Evolutionary conservation across 805 yeast genomes (phyloP).

Genomic region (Myxozyma lipomycoides): DNA sequence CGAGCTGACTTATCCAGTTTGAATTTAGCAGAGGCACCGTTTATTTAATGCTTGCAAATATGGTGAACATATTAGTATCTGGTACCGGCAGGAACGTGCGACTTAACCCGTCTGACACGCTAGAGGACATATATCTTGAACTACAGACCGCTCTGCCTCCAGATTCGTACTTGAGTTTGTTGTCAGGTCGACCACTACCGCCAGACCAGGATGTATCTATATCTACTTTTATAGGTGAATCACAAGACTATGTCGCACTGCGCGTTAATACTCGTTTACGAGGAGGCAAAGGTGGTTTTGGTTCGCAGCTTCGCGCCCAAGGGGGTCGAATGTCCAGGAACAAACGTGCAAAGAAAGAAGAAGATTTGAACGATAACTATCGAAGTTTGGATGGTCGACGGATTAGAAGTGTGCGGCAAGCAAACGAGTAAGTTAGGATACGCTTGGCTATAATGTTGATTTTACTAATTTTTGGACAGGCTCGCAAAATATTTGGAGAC

Average conservation of each 20-base stretch:
- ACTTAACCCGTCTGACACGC: not conserved
- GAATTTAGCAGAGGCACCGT: not conserved
- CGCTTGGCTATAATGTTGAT: conserved; percentile 7
- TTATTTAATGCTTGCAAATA: not conserved
- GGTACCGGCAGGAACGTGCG: not conserved
- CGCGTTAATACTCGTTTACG: conserved; percentile 12
- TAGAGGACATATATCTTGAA: not conserved
- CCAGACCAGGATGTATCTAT: not conserved
- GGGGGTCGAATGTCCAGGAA: conserved; percentile 40
- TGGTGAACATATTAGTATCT: not conserved
- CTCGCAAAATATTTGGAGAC: conserved; percentile 22
- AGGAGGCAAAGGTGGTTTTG: conserved; percentile 56
- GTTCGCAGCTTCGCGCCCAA: conserved; percentile 42
- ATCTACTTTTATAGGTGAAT: not conserved
- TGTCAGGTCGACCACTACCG: conserved; percentile 11
- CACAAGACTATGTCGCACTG: not conserved
- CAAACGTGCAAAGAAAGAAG: conserved; percentile 28
- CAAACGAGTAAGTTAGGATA: conserved; percentile 42
- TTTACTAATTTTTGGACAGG: conserved; percentile 1
- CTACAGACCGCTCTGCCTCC: conserved; percentile 1
- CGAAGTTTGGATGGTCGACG: conserved; percentile 44
- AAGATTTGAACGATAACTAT: conserved; percentile 37
- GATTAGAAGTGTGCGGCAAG: conserved; percentile 38
- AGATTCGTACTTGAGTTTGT: conserved; percentile 2
- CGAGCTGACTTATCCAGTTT: too few species aligned